Conservation (phyloP, 2,329 filamentous ascomycete genomes). For the Colletotrichum agaves region DNA sequence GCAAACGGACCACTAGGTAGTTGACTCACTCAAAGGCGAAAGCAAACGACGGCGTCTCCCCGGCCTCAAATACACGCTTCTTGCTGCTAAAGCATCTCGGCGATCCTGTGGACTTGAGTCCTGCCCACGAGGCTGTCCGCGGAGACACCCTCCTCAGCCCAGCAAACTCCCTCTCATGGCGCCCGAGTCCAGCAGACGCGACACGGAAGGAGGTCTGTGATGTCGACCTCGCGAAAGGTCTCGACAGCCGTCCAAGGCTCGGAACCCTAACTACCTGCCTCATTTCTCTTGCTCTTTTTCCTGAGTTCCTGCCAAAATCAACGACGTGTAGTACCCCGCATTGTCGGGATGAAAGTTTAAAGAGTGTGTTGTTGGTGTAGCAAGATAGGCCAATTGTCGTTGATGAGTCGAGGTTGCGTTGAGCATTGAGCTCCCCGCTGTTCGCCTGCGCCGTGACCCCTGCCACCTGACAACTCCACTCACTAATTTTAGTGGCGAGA, state of each 20-base stretch:
- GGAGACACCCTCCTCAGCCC: background rate
- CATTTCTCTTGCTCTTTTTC: constrained; percentile 12
- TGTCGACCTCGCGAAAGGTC: constrained; percentile 16
- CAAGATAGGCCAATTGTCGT: background rate
- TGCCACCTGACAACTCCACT: constrained; percentile 8
- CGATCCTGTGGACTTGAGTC: background rate
- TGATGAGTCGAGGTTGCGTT: constrained; percentile 5
- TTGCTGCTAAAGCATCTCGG: constrained; percentile 28
- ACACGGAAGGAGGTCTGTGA: background rate
- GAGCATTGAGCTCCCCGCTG: constrained; percentile 16
- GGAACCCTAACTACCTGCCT: constrained; percentile 7
- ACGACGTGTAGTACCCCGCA: constrained; percentile 8
- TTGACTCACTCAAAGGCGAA: constrained; percentile 51
- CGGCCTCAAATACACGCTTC: constrained; percentile 33
- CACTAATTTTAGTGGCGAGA: constrained; percentile 6
- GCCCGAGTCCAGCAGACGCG: constrained; percentile 1
- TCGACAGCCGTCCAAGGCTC: constrained; percentile 22
- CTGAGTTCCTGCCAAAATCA: background rate
- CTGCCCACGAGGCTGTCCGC: background rate
- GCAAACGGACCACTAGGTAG: background rate
- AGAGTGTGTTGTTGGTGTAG: background rate
- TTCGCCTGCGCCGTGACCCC: constrained; percentile 8
- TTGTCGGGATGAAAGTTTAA: constrained; percentile 1
- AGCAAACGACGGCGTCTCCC: constrained; percentile 47
- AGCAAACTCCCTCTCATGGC: background rate